These are phyloP conservation scores for Rhododendron williamsianum DNA, from an alignment of 148 eudicot genomes.

Conservation along the genomic window DNA sequence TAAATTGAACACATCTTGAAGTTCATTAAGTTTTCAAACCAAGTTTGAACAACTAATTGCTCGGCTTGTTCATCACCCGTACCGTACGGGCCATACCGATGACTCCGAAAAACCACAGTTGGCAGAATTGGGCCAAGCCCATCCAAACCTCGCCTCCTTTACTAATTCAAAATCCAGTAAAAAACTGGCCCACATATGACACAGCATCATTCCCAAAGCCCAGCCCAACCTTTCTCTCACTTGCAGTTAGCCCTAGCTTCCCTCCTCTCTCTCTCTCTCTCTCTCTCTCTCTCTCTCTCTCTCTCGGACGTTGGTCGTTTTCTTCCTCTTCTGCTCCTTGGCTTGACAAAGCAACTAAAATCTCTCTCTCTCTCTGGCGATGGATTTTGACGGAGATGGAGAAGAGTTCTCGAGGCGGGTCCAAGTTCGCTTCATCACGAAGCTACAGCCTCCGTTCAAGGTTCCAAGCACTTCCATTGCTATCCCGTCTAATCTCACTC, in stretches of 20 bases:
- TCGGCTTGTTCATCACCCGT: too few relatives aligned
- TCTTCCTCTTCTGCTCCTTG: not conserved
- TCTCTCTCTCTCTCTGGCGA: conserved; percentile 7
- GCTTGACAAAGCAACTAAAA: not conserved
- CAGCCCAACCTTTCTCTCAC: not conserved
- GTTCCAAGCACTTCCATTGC: conserved; percentile 54
- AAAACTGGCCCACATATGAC: not conserved
- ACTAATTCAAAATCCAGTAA: too few relatives aligned
- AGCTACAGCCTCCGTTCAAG: conserved; percentile 46
- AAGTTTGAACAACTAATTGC: too few relatives aligned
- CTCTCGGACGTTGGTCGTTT: not conserved
- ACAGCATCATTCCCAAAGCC: not conserved
- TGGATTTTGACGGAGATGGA: conserved; percentile 33
- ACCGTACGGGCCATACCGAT: too few relatives aligned
- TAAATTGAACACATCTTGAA: too few relatives aligned
- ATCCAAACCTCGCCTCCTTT: too few relatives aligned
- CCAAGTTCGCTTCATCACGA: conserved; percentile 71
- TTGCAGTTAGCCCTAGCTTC: conserved; percentile 6
- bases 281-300: not conserved
- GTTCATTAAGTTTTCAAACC: too few relatives aligned
- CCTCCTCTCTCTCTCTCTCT: not conserved
- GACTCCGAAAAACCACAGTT: too few relatives aligned
- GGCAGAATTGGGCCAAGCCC: too few relatives aligned
- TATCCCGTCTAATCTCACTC: conserved; percentile 65
- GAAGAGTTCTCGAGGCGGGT: conserved; percentile 44